phyloP scores from a whole-genome alignment of 2,329 filamentous ascomycete genomes.

The Helotiales sp. region DNA sequence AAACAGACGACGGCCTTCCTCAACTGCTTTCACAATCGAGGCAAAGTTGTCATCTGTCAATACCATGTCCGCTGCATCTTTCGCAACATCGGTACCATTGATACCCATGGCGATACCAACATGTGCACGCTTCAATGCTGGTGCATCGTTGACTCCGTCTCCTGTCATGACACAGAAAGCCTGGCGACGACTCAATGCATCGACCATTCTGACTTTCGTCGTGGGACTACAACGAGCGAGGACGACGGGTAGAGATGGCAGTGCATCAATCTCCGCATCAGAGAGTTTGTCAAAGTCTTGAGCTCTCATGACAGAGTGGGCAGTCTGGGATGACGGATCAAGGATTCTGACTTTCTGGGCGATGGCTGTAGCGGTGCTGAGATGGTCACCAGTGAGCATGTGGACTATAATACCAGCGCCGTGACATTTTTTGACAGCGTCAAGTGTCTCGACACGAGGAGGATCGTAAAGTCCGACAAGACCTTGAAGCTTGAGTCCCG shows the following conservation, averaged over 20 bases:
- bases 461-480: slow-evolving; percentile 76
- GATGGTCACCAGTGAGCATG: slow-evolving; percentile 73
- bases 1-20: slow-evolving; percentile 98
- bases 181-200: slow-evolving; percentile 71
- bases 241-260: slow-evolving; percentile 67
- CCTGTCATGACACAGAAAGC: slow-evolving; percentile 86
- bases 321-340: slow-evolving; percentile 38
- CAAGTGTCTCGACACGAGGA: slow-evolving; percentile 68
- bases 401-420: slow-evolving; percentile 68
- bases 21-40: slow-evolving; percentile 91
- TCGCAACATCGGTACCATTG: slow-evolving; percentile 94
- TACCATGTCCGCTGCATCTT: slow-evolving; percentile 93
- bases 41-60: slow-evolving; percentile 87
- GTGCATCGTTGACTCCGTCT: slow-evolving; percentile 96
- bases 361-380: slow-evolving; percentile 69
- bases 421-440: slow-evolving; percentile 62
- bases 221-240: slow-evolving; percentile 72
- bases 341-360: slow-evolving; percentile 69
- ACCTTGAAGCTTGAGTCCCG: slow-evolving; percentile 66
- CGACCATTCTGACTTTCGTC: slow-evolving; percentile 77
- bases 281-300: slow-evolving; percentile 66
- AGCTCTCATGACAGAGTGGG: slow-evolving; percentile 60
- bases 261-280: slow-evolving; percentile 64
- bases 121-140: slow-evolving; percentile 93
- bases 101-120: slow-evolving; percentile 98